Conservation (phyloP, 257 asterid genomes). For the Salvia splendens region DNA sequence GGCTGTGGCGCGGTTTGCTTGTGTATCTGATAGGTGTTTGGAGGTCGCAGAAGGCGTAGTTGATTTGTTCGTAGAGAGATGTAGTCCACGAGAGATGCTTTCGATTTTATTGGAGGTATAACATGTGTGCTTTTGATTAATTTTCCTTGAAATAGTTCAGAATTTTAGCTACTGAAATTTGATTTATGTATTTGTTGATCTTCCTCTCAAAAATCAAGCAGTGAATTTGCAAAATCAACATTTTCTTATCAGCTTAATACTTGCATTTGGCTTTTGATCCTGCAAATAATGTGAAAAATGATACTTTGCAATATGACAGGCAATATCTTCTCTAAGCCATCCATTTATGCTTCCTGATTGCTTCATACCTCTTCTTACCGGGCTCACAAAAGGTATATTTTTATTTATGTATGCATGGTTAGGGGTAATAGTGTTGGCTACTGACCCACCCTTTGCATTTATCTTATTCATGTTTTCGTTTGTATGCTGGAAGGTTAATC, state of each 20-base stretch:
- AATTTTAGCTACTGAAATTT: conserved; percentile 14
- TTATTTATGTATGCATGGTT: not conserved
- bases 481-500: conserved; percentile 20
- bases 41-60: conserved; percentile 54
- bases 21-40: conserved; percentile 58
- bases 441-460: conserved; percentile 18
- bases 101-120: conserved; percentile 74
- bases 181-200: conserved; percentile 9
- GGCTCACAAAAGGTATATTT: conserved; percentile 67
- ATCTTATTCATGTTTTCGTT: not conserved
- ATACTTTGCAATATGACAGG: conserved; percentile 53
- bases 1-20: conserved; percentile 56
- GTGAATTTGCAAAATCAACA: conserved; percentile 4
- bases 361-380: conserved; percentile 65
- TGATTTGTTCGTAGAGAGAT: conserved; percentile 46
- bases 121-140: conserved; percentile 19
- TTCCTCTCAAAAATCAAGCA: not conserved
- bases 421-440: conserved; percentile 12
- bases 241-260: conserved; percentile 15
- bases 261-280: conserved; percentile 25
- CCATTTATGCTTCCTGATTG: conserved; percentile 52
- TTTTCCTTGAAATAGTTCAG: conserved; percentile 1
- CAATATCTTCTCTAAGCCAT: conserved; percentile 60
- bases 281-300: not conserved
- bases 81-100: conserved; percentile 86